Conservation (phyloP, 2,329 filamentous ascomycete genomes). For the Xylariaceae sp. region DNA sequence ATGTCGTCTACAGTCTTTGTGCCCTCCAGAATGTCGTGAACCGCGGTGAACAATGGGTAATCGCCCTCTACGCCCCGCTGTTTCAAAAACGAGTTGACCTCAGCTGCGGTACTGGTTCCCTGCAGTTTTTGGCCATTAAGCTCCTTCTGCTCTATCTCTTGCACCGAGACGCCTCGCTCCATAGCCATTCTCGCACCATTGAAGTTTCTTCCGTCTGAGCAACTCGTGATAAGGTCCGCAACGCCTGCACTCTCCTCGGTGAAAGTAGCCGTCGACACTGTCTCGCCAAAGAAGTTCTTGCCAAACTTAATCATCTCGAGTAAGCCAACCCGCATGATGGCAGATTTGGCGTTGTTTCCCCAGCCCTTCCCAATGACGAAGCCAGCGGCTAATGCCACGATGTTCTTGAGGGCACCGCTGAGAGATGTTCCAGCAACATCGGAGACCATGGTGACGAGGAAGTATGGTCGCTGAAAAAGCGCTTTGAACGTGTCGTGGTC, state of each 20-base stretch:
- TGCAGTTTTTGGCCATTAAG: conserved; percentile 98
- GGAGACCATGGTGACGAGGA: conserved; percentile 89
- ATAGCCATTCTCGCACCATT: conserved; percentile 87
- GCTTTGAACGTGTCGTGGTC: conserved; percentile 80
- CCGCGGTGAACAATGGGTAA: conserved; percentile 90
- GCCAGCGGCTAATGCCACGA: conserved; percentile 89
- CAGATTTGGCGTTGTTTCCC: conserved; percentile 99
- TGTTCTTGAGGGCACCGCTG: conserved; percentile 92
- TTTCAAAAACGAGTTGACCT: conserved; percentile 88
- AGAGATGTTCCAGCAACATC: conserved; percentile 98
- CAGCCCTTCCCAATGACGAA: conserved; percentile 95
- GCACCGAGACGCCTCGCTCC: conserved; percentile 73
- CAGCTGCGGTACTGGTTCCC: conserved; percentile 85
- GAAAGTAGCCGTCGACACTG: conserved; percentile 79
- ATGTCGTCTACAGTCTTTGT: conserved; percentile 77
- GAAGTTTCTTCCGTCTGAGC: conserved; percentile 89
- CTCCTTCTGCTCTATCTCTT: conserved; percentile 84
- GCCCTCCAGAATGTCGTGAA: conserved; percentile 77
- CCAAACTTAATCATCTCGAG: conserved; percentile 97
- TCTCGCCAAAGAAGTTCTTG: conserved; percentile 85
- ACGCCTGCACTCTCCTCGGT: conserved; percentile 96
- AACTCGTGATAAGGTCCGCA: conserved; percentile 92
- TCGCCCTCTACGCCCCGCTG: conserved; percentile 73
- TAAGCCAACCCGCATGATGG: conserved; percentile 92
- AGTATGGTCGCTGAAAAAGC: conserved; percentile 94